phyloP scores from a whole-genome alignment of 805 yeast genomes.

The Phaffomyces thermotolerans region DNA sequence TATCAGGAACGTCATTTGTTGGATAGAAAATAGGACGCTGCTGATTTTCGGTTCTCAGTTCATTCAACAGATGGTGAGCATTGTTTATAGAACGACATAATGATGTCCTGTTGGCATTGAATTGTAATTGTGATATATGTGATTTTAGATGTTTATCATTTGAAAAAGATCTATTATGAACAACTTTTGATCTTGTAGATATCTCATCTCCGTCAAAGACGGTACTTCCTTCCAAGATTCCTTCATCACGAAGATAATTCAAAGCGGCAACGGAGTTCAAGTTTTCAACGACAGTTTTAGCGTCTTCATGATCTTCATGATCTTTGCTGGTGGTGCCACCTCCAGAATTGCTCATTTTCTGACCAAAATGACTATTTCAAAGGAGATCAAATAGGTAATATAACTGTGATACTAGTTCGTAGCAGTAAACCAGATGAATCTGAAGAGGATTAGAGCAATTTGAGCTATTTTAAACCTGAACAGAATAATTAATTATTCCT shows the following conservation, averaged over 20 bases:
- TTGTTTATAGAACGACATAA: constrained; percentile 55
- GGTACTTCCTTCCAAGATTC: constrained; percentile 21
- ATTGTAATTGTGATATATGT: constrained; percentile 66
- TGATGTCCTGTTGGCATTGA: constrained; percentile 62
- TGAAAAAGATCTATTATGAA: constrained; percentile 20
- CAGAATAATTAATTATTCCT: too few species aligned
- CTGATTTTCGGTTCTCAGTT: constrained; percentile 49
- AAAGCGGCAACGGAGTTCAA: constrained; percentile 12
- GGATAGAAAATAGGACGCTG: constrained; percentile 61
- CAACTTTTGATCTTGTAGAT: constrained; percentile 3
- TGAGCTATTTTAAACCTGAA: too few species aligned
- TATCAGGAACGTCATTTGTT: constrained; percentile 26
- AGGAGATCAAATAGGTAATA: too few species aligned
- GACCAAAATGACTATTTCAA: neutral
- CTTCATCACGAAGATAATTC: constrained; percentile 21
- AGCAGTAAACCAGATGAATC: too few species aligned
- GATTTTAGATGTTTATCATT: constrained; percentile 35
- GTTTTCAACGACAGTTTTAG: constrained; percentile 14
- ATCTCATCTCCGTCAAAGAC: constrained; percentile 18
- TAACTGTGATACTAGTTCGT: too few species aligned
- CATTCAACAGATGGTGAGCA: constrained; percentile 42
- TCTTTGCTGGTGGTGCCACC: constrained; percentile 3
- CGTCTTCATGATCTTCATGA: constrained; percentile 8
- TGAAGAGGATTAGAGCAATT: too few species aligned
- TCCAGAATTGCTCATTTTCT: constrained; percentile 10